phyloP scores from a whole-genome alignment of 768 basidiomycete species.

The Suillus sp. region DNA sequence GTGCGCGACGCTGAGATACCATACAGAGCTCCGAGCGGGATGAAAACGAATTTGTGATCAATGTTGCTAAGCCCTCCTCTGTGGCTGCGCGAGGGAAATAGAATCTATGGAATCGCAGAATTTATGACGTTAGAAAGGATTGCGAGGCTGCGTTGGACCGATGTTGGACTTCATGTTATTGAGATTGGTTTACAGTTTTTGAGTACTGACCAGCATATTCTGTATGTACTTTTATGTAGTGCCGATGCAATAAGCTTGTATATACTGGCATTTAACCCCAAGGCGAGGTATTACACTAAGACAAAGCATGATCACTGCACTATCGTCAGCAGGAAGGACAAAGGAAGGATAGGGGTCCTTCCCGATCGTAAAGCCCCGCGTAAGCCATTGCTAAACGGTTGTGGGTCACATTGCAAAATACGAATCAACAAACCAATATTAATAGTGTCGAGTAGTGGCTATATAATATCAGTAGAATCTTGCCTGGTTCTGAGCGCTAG shows the following conservation, averaged over 20 bases:
- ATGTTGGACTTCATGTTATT: neutral
- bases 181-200: neutral
- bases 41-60: constrained; percentile 1
- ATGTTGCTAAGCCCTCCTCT: neutral
- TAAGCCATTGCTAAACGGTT: constrained; percentile 39
- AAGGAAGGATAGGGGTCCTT: constrained; percentile 37
- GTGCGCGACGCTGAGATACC: neutral
- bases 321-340: too few species aligned
- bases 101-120: neutral
- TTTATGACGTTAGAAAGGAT: neutral
- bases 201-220: neutral
- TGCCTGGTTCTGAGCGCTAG: constrained; percentile 21
- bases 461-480: constrained; percentile 39
- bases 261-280: too few species aligned
- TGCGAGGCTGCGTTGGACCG: neutral
- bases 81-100: neutral
- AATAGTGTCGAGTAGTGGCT: constrained; percentile 38
- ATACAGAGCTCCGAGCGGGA: neutral
- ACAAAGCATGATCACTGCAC: constrained; percentile 19
- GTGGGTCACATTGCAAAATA: neutral
- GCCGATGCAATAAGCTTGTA: too few species aligned
- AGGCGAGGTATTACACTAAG: too few species aligned
- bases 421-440: constrained; percentile 16
- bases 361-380: constrained; percentile 39
- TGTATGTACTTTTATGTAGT: neutral